Evolutionary conservation across 257 asterid genomes (phyloP).

Genomic region (Ocimum tenuiflorum): DNA sequence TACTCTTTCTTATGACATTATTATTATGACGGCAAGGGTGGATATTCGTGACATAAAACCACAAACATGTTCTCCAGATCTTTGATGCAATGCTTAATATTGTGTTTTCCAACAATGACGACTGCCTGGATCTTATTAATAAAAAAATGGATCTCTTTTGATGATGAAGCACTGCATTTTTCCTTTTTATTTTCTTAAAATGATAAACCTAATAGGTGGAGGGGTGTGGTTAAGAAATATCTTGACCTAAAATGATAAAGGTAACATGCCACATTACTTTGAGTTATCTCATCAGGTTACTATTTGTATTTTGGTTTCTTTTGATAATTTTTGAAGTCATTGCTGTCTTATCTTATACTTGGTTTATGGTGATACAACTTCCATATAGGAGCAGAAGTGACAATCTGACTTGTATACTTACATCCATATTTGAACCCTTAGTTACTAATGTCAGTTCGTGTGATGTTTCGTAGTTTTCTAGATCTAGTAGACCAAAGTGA

Average conservation of each 20-base stretch:
- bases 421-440: neutral
- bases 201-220: too few species aligned
- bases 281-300: neutral
- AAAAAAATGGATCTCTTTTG: neutral
- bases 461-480: too few species aligned
- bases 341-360: neutral
- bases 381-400: neutral
- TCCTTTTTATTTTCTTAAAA: neutral
- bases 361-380: neutral
- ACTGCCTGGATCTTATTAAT: neutral
- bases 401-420: neutral
- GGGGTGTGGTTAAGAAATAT: neutral
- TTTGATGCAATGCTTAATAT: neutral
- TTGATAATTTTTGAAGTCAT: neutral
- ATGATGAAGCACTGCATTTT: neutral
- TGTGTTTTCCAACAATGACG: neutral
- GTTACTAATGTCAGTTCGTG: neutral
- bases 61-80: too few species aligned
- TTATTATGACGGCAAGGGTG: neutral
- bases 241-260: neutral
- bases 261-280: neutral
- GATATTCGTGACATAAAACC: neutral
- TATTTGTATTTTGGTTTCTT: neutral
- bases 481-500: too few species aligned
- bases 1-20: neutral